Base-by-base conservation (phyloP, 176 grass and related monocot species). In the Urochloa ruziziensis region DNA sequence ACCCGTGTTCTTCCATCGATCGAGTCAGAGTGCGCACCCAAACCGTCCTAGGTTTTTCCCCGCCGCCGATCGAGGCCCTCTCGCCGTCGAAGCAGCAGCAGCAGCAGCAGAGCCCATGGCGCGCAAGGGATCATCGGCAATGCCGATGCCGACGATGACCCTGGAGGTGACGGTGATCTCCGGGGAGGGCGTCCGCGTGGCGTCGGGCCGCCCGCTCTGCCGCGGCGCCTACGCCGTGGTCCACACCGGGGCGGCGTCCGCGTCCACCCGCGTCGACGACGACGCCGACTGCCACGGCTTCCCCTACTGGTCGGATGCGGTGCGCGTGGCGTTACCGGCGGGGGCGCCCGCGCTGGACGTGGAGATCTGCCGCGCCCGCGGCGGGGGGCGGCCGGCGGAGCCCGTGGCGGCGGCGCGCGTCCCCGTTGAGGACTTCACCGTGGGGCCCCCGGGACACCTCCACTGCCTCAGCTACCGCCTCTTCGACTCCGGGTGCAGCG, bases 381-480 rank as follows among this genome's bases (percentile, higher is more conserved):
- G 74, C 44, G 39, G 21, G 7, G 32, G 40, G 7, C 73, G 63
- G 12, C 14, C 0, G 34, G 4, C 9, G 8, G 79, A 79, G 46
- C 14, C 88, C 11, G 78, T 92, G 24, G 93, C 93, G 6, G 35
- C 72, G 28, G 74, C 77, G n/a, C 72, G 62, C 28, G 62, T 92
- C 10, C 90, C 90, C 7, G 73, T 83, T 42, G 82, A 62, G 14
- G 93, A 94, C 79, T 92, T 94, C 57, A 63, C 61, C 49, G 59
- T 79, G 5, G 85, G 84, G 5, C 93, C 90, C 15, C 77, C 61
- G 1, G 93, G 93, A 0, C 72, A 94, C 82, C 88, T 92, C 68
- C 93, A 94, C 77, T 92, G 88, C 81, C 88, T 94, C 66, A 92
- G 90, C 72, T 92, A 92, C 71, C 82, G 93, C 10, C 64, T 92